Evolutionary conservation across 345 rosid species (phyloP).

Genomic region (Brassica carinata): DNA sequence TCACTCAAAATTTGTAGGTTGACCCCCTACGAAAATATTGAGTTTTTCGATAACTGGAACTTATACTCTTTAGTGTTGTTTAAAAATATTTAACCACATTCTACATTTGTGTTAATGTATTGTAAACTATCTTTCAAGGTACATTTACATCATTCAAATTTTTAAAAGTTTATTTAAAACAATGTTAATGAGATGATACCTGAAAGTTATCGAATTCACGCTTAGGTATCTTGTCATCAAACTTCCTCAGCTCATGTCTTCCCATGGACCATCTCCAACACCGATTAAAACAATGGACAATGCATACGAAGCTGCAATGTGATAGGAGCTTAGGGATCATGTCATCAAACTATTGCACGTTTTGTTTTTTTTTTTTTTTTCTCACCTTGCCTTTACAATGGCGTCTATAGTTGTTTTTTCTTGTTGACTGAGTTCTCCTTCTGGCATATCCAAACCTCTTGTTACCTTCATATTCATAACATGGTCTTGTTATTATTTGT

Average conservation of each 20-base stretch:
- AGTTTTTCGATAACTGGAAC: too few species aligned
- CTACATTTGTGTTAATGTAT: too few species aligned
- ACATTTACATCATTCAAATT: too few species aligned
- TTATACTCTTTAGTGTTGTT: too few species aligned
- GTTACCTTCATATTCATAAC: conserved; percentile 54
- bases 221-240: conserved; percentile 71
- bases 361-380: not conserved
- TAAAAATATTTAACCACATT: too few species aligned
- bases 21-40: too few species aligned
- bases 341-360: too few species aligned
- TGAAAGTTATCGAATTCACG: conserved; percentile 80
- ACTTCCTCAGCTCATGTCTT: conserved; percentile 59
- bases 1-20: too few species aligned
- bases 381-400: conserved; percentile 66
- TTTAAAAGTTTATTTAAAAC: too few species aligned
- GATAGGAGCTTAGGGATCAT: not conserved
- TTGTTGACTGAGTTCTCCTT: conserved; percentile 58
- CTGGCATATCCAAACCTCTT: conserved; percentile 49
- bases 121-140: too few species aligned
- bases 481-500: not conserved
- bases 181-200: conserved; percentile 34
- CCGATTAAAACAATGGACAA: conserved; percentile 73
- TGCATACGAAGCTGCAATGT: conserved; percentile 51
- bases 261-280: conserved; percentile 90
- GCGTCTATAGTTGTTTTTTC: conserved; percentile 61